Conservation (phyloP, 2,329 filamentous ascomycete species). For the Berkeleyomyces basicola region DNA sequence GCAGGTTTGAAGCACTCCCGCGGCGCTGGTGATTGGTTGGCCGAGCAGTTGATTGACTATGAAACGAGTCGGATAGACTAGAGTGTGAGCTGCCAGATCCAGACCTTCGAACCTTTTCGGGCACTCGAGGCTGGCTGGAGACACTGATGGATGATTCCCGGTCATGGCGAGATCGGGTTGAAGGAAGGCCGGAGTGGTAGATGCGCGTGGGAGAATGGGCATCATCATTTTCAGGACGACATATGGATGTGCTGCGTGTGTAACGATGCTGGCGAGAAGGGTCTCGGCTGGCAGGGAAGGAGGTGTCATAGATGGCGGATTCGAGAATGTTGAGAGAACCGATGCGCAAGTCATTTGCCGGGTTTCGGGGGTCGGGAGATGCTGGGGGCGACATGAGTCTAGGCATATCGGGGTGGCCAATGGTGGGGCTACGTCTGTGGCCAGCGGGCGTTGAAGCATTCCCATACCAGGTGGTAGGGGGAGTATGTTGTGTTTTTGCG, state of each 20-base stretch:
- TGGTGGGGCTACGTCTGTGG: constrained; percentile 40
- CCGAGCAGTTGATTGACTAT: constrained; percentile 16
- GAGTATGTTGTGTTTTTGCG: constrained; percentile 64
- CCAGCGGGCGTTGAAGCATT: constrained; percentile 29
- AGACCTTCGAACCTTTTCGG: constrained; percentile 66
- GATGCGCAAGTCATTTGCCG: constrained; percentile 34
- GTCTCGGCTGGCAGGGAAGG: constrained; percentile 20
- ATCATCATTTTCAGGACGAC: constrained; percentile 30
- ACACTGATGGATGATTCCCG: constrained; percentile 52
- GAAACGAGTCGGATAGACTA: constrained; percentile 42
- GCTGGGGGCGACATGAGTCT: constrained; percentile 54
- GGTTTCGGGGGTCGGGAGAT: constrained; percentile 35
- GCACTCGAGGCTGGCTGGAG: constrained; percentile 47
- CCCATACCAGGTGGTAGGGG: constrained; percentile 51
- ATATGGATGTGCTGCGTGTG: constrained; percentile 28
- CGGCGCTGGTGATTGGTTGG: constrained; percentile 33
- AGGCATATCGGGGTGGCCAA: constrained; percentile 48
- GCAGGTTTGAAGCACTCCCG: constrained; percentile 64
- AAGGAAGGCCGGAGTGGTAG: not conserved
- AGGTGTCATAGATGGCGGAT: constrained; percentile 28
- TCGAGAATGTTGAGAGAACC: constrained; percentile 43
- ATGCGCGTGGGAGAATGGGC: constrained; percentile 18
- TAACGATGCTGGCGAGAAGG: constrained; percentile 16
- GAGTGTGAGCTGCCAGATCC: constrained; percentile 89
- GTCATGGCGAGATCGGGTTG: constrained; percentile 4